Conservation (phyloP, 1,284 basidiomycete genomes). For the Lentinus polychrous region DNA sequence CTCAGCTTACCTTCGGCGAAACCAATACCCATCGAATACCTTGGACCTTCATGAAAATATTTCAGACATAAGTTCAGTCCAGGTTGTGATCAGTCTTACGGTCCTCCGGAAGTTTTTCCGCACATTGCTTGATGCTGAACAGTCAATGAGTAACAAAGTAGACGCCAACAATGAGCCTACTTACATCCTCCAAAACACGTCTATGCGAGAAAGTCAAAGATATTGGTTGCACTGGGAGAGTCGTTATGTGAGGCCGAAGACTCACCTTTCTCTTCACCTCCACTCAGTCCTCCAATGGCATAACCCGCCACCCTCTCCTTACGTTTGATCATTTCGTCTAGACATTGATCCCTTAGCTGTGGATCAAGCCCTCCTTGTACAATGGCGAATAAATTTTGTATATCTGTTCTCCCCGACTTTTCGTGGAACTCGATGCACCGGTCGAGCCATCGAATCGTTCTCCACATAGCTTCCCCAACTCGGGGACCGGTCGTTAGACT, state of each 20-base stretch:
- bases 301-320: conserved; percentile 70
- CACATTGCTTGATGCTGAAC: conserved; percentile 71
- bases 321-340: conserved; percentile 74
- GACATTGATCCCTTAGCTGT: conserved; percentile 60
- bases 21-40: conserved; percentile 85
- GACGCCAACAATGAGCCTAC: conserved; percentile 16
- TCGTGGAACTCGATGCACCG: conserved; percentile 73
- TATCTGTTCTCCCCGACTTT: conserved; percentile 49
- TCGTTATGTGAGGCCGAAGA: too few species aligned
- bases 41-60: conserved; percentile 45
- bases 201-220: conserved; percentile 31
- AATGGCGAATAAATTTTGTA: conserved; percentile 82
- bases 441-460: conserved; percentile 80
- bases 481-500: conserved; percentile 70
- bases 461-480: conserved; percentile 77
- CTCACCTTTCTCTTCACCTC: conserved; percentile 81
- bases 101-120: conserved; percentile 65
- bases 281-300: conserved; percentile 79
- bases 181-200: conserved; percentile 80
- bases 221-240: too few species aligned
- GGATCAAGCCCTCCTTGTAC: conserved; percentile 78
- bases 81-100: conserved; percentile 35
- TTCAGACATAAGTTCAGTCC: background rate
- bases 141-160: conserved; percentile 13
- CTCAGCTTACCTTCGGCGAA: conserved; percentile 74